phyloP scores from a whole-genome alignment of 306 rosid species.

The Crotalaria pallida region DNA sequence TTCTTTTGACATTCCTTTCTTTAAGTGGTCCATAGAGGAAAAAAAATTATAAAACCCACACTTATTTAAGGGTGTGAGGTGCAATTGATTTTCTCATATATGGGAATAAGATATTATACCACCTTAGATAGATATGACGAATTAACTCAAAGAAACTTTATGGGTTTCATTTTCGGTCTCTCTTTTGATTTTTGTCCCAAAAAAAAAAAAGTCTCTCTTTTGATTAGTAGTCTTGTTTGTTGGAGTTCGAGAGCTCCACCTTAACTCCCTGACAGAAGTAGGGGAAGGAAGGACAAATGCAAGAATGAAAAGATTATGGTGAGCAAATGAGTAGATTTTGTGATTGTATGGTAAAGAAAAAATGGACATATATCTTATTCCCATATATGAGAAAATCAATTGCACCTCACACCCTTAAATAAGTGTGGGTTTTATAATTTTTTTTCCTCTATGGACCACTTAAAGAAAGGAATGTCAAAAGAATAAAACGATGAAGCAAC shows the following conservation, averaged over 20 bases:
- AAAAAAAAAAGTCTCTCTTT: not conserved
- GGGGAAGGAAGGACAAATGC: no score
- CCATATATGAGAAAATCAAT: not conserved
- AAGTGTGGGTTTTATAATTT: not conserved
- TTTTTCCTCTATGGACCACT: not conserved
- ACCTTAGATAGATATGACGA: not conserved
- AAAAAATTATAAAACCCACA: not conserved
- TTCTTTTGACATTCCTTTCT: conserved; percentile 27
- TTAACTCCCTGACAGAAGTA: no score
- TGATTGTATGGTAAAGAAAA: no score
- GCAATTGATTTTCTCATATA: not conserved
- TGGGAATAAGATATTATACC: not conserved
- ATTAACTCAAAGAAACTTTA: not conserved
- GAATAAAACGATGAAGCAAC: conserved; percentile 19
- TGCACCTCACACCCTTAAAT: not conserved
- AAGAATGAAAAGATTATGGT: no score
- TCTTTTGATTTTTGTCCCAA: no score
- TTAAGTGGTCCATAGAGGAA: conserved; percentile 10
- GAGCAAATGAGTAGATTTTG: no score
- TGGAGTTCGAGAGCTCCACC: not conserved
- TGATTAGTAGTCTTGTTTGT: not conserved
- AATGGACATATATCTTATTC: no score
- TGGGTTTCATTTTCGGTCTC: no score
- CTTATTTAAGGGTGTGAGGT: not conserved
- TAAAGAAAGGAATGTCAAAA: conserved; percentile 26